phyloP scores from a whole-genome alignment of 805 yeast species.

The Ogataea naganishii region DNA sequence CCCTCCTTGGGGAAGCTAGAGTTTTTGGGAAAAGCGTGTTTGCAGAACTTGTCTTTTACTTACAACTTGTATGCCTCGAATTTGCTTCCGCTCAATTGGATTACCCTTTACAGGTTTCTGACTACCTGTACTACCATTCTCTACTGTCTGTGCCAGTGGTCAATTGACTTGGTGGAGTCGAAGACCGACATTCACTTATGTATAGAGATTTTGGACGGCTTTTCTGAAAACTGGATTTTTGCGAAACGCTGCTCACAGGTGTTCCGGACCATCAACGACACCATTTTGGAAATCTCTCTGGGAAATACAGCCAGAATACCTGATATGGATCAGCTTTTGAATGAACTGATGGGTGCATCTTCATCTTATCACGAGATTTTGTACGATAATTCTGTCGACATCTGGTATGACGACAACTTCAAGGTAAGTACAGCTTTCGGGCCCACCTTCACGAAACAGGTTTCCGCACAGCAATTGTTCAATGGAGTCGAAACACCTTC shows the following conservation, averaged over 20 bases:
- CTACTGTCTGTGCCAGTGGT: conserved; percentile 37
- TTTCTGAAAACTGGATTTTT: conserved; percentile 37
- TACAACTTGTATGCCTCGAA: conserved; percentile 35
- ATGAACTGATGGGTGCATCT: conserved; percentile 34
- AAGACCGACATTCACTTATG: conserved; percentile 37
- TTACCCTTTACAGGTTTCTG: conserved; percentile 35
- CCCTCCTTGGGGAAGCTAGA: conserved; percentile 32
- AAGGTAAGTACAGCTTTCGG: too few relatives aligned
- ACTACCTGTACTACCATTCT: conserved; percentile 39
- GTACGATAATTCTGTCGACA: conserved; percentile 36
- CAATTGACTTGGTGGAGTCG: conserved; percentile 35
- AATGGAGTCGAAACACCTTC: too few relatives aligned
- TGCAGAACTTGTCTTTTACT: conserved; percentile 36
- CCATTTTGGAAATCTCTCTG: conserved; percentile 35
- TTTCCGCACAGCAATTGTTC: too few relatives aligned
- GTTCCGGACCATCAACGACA: conserved; percentile 32
- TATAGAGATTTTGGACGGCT: conserved; percentile 36
- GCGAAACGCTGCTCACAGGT: conserved; percentile 36
- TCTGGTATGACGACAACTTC: conserved; percentile 30
- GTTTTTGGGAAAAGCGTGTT: conserved; percentile 35
- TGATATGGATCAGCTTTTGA: conserved; percentile 30
- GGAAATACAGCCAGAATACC: conserved; percentile 27
- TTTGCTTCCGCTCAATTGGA: conserved; percentile 41
- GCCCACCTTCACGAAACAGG: too few relatives aligned
- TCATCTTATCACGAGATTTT: conserved; percentile 37